A percentile compares a stretch with the other conserved stretches of the same genome.
Conservation (phyloP, 2,329 filamentous ascomycete genomes). For the Corinectria fuckeliana region DNA sequence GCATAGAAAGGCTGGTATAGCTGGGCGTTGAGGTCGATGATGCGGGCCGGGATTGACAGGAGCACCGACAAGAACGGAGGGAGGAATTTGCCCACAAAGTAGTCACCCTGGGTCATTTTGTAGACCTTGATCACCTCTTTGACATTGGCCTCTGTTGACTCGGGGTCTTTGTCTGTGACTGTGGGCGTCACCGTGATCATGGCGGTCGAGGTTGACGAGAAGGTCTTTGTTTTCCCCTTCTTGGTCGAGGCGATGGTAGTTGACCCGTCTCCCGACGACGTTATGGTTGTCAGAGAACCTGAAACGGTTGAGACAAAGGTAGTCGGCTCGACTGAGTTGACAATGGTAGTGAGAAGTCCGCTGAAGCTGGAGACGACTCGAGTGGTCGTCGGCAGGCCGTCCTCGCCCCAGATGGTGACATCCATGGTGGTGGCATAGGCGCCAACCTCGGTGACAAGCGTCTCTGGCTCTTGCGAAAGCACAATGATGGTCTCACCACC, state of each 20-base stretch:
- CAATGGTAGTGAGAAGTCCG: slow-evolving; percentile 17
- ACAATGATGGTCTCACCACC: slow-evolving; percentile 30
- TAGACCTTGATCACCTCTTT: slow-evolving; percentile 24
- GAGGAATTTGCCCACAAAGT: slow-evolving; percentile 53
- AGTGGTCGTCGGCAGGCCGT: neutral
- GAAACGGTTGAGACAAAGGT: slow-evolving; percentile 23
- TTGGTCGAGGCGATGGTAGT: slow-evolving; percentile 30
- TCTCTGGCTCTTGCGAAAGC: slow-evolving; percentile 6
- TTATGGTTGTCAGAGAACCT: slow-evolving; percentile 23
- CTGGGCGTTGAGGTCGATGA: slow-evolving; percentile 52
- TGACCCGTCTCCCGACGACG: slow-evolving; percentile 24
- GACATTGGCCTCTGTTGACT: slow-evolving; percentile 14
- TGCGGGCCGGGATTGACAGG: slow-evolving; percentile 50
- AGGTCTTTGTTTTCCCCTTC: slow-evolving; percentile 29
- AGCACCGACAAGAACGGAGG: slow-evolving; percentile 49
- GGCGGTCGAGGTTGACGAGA: slow-evolving; percentile 13
- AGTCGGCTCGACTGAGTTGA: slow-evolving; percentile 19
- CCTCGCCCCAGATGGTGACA: neutral
- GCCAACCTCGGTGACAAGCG: neutral
- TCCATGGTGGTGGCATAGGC: slow-evolving; percentile 3
- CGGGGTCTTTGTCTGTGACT: neutral
- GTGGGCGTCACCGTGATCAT: slow-evolving; percentile 22
- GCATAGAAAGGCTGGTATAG: slow-evolving; percentile 54
- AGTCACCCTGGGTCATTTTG: slow-evolving; percentile 32
- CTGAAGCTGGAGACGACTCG: slow-evolving; percentile 5